Conservation (phyloP, 208 protist species). For the Wallacemonas sp. region DNA sequence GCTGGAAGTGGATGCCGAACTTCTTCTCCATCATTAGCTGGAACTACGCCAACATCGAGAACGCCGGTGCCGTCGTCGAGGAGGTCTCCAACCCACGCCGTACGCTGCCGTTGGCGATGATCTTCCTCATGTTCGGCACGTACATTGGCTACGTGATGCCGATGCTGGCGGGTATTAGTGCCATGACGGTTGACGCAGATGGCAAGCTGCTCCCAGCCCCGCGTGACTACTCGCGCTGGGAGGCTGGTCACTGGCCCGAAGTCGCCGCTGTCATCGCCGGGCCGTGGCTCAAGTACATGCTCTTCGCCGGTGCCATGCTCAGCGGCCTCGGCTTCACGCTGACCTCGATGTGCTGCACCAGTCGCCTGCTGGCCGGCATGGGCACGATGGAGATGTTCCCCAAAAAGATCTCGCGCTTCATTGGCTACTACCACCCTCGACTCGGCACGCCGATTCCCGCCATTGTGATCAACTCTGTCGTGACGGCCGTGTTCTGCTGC, state of each 20-base stretch:
- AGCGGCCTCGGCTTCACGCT: conserved; percentile 81
- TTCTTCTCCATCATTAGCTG: conserved; percentile 88
- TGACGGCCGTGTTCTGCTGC: conserved; percentile 65
- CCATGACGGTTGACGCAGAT: conserved; percentile 38
- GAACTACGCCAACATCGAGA: conserved; percentile 91
- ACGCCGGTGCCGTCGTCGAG: conserved; percentile 78
- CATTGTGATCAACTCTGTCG: conserved; percentile 66
- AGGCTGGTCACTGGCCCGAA: conserved; percentile 78
- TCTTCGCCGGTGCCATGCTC: conserved; percentile 71
- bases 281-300: conserved; percentile 75
- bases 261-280: conserved; percentile 61
- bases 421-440: conserved; percentile 85
- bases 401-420: conserved; percentile 67
- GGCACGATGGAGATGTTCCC: conserved; percentile 88
- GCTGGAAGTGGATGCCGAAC: conserved; percentile 50
- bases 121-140: conserved; percentile 71
- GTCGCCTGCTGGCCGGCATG: conserved; percentile 77
- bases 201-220: conserved; percentile 12
- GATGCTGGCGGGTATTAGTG: conserved; percentile 76
- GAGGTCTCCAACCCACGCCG: conserved; percentile 66
- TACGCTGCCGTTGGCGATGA: conserved; percentile 59
- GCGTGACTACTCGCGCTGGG: conserved; percentile 67
- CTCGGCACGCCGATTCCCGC: conserved; percentile 78
- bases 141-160: conserved; percentile 83
- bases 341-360: conserved; percentile 86